These are phyloP conservation scores for Sporothrix inflata DNA, from an alignment of 2,329 filamentous ascomycete species.

Conservation along the genomic window DNA sequence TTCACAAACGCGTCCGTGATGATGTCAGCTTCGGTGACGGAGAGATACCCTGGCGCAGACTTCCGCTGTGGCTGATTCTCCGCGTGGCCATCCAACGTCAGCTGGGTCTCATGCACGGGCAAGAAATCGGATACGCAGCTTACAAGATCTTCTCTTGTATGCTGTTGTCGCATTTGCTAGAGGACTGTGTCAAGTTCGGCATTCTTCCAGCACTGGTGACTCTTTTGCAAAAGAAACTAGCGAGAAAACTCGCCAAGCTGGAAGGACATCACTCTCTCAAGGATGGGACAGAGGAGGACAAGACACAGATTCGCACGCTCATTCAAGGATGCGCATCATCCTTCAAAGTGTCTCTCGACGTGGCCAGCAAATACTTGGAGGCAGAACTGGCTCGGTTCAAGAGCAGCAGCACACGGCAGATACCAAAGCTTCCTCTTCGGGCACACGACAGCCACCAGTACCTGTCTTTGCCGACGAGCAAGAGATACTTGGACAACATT, in stretches of 20 bases:
- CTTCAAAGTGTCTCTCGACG: constrained; percentile 26
- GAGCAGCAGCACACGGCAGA: constrained; percentile 39
- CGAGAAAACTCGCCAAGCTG: constrained; percentile 61
- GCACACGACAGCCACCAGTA: constrained; percentile 41
- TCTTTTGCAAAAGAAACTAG: constrained; percentile 53
- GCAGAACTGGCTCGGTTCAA: constrained; percentile 49
- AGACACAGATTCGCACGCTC: constrained; percentile 23
- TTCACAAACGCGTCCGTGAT: constrained; percentile 65
- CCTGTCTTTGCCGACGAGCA: constrained; percentile 49
- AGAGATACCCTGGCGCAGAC: constrained; percentile 62
- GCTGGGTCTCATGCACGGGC: constrained; percentile 48
- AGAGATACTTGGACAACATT: constrained; percentile 38
- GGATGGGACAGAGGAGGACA: constrained; percentile 37
- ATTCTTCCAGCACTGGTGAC: constrained; percentile 42
- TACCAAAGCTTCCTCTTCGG: constrained; percentile 48
- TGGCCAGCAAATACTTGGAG: constrained; percentile 40
- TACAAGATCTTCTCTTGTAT: constrained; percentile 63
- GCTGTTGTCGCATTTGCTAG: constrained; percentile 52
- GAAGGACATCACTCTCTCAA: constrained; percentile 38
- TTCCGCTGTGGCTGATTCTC: constrained; percentile 64
- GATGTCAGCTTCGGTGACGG: constrained; percentile 58
- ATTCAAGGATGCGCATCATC: background rate
- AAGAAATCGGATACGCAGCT: constrained; percentile 48
- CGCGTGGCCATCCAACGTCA: constrained; percentile 60
- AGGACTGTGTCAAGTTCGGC: constrained; percentile 40